phyloP scores from a whole-genome alignment of 1,284 basidiomycete genomes.

The Erythrobasidium hasegawianum region DNA sequence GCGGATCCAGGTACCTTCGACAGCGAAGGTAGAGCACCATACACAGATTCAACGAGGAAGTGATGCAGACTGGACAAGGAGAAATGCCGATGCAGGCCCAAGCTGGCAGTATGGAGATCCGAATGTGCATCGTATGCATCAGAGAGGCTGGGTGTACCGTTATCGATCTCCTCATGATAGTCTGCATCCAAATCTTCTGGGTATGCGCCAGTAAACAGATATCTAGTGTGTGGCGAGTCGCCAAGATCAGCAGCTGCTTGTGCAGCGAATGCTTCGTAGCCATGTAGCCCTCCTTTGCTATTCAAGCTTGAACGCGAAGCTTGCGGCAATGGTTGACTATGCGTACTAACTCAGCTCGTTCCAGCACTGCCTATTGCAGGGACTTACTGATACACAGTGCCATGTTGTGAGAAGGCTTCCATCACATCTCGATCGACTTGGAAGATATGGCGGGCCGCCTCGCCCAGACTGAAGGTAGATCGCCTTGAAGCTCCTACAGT shows the following conservation, averaged over 20 bases:
- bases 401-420: constrained; percentile 16
- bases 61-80: constrained; percentile 22
- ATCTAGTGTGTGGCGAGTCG: neutral
- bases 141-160: neutral
- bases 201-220: neutral
- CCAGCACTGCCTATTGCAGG: neutral
- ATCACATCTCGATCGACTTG: constrained; percentile 23
- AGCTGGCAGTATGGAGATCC: constrained; percentile 20
- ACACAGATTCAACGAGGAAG: constrained; percentile 30
- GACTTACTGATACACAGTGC: constrained; percentile 20
- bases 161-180: neutral
- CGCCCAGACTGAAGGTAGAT: constrained; percentile 2
- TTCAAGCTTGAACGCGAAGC: neutral
- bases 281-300: neutral
- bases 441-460: constrained; percentile 15
- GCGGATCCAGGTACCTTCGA: constrained; percentile 2
- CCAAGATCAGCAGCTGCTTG: constrained; percentile 18
- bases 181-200: neutral
- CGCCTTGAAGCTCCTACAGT: neutral
- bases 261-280: constrained; percentile 11
- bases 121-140: neutral
- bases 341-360: neutral
- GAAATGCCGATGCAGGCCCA: constrained; percentile 24
- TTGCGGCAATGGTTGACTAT: constrained; percentile 2
- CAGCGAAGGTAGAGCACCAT: constrained; percentile 12